Percentiles rank a stretch among this genome's conserved stretches.
phyloP scores from a whole-genome alignment of 2,329 filamentous ascomycete genomes.

The Lasiodiplodia hormozganensis region DNA sequence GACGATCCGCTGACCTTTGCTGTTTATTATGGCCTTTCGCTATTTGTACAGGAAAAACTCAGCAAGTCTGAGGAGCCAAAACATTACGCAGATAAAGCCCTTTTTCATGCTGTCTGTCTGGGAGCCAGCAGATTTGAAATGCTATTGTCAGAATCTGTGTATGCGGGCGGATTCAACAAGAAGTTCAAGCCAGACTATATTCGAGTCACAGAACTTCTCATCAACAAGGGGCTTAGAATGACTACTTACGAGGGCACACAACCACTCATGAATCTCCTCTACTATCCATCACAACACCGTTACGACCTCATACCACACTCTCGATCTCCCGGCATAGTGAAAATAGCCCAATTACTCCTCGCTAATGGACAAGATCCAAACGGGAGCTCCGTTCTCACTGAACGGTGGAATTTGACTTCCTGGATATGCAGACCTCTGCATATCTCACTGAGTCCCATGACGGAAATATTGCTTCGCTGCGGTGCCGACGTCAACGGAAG shows the following conservation, averaged over 20 bases:
- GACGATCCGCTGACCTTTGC: not conserved
- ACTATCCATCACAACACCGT: too few relatives aligned
- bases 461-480: not conserved
- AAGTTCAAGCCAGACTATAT: not conserved
- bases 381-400: too few relatives aligned
- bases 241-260: not conserved
- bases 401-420: too few relatives aligned
- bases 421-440: not conserved
- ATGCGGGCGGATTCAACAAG: too few relatives aligned
- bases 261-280: not conserved
- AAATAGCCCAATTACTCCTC: not conserved
- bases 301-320: too few relatives aligned
- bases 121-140: not conserved
- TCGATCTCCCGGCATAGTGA: fast-evolving
- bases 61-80: not conserved
- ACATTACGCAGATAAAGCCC: not conserved
- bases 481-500: not conserved
- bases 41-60: not conserved
- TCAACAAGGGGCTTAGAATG: not conserved
- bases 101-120: not conserved
- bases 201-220: not conserved
- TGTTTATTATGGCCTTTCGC: not conserved
- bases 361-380: not conserved
- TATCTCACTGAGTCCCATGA: not conserved
- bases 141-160: too few relatives aligned